These are phyloP conservation scores for maize (Zea mays) DNA, from an alignment of 176 grass and related monocot species.

Conservation along the genomic window DNA sequence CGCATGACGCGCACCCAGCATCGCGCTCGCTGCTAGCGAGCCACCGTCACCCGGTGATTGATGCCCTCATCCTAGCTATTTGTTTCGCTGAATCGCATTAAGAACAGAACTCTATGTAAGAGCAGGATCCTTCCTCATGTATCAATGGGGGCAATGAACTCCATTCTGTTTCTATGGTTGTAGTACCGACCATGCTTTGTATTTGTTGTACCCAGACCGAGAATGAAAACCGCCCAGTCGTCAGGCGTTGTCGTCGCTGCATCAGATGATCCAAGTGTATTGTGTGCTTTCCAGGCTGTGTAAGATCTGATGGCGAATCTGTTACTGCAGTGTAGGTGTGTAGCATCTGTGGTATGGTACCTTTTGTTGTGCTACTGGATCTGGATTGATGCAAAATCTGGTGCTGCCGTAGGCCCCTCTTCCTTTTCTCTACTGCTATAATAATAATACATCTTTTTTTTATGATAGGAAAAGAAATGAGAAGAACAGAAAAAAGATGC, in stretches of 20 bases:
- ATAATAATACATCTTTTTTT: neutral
- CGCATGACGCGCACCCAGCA: neutral
- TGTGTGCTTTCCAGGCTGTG: neutral
- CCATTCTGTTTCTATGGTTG: constrained; percentile 15
- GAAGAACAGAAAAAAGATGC: neutral
- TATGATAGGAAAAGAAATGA: neutral
- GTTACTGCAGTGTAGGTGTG: neutral
- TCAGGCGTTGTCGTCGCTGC: neutral
- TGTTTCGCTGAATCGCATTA: constrained; percentile 8
- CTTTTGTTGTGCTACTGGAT: neutral
- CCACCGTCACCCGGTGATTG: neutral
- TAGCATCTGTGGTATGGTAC: neutral
- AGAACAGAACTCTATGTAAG: constrained; percentile 38
- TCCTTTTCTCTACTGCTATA: too few relatives aligned
- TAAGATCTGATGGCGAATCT: constrained; percentile 22
- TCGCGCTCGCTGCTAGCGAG: neutral
- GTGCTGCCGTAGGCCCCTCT: neutral
- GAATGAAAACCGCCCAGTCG: neutral
- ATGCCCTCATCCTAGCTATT: constrained; percentile 1
- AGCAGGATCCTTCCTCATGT: constrained; percentile 11
- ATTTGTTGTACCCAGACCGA: neutral
- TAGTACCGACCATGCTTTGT: constrained; percentile 23
- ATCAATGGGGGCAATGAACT: constrained; percentile 14
- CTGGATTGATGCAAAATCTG: neutral
- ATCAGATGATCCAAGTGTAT: constrained; percentile 6